Evolutionary conservation across 257 asterid genomes (phyloP), one percentile per base, ranked within the genome.

Genomic region (Dorcoceras hygrometricum): DNA sequence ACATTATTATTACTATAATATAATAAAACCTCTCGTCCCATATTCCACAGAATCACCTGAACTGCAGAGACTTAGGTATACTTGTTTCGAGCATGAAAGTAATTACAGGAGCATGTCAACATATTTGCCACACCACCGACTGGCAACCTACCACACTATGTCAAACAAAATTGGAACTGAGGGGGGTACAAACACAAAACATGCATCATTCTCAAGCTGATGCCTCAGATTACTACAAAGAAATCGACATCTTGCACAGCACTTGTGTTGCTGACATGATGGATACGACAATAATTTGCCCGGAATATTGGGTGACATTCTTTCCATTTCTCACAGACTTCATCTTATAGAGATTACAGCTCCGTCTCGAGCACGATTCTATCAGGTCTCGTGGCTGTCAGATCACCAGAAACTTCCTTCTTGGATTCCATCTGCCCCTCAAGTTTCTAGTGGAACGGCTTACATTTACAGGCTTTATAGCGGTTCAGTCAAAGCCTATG

Each of bases 401-500:
- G 20, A 46, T 46, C 54, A 46, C 51, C n/a, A 46, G 54, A 7
- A 18, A 46, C 54, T 46, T 46, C 54, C 22, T 16, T 46, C 8
- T 46, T 46, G 54, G 22, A 46, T 16, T 16, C 54, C 54, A 46
- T 46, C 54, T 4, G 18, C 20, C 54, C 22, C 22, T 16, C 6
- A 20, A 18, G 54, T 46, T 46, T 46, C 22, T 46, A 46, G 20
- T 16, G 20, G 16, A 29, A 64, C n/a, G 39, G 66, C 65, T 29
- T 19, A 14, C 26, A 58, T 24, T 34, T 54, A 71, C 69, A 63
- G 55, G 63, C 23, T 48, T 18, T 20, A 31, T 5, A 10, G 43
- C 50, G 43, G 53, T 65, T 65, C 51, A 34, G 48, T 80, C 82
- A 51, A 78, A 76, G 66, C 76, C 56, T 60, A 66, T 36, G 23